Percentiles rank a stretch among this genome's conserved stretches.
phyloP scores from a whole-genome alignment of 163 green algal genomes.

The Smithsoniella earleae region DNA sequence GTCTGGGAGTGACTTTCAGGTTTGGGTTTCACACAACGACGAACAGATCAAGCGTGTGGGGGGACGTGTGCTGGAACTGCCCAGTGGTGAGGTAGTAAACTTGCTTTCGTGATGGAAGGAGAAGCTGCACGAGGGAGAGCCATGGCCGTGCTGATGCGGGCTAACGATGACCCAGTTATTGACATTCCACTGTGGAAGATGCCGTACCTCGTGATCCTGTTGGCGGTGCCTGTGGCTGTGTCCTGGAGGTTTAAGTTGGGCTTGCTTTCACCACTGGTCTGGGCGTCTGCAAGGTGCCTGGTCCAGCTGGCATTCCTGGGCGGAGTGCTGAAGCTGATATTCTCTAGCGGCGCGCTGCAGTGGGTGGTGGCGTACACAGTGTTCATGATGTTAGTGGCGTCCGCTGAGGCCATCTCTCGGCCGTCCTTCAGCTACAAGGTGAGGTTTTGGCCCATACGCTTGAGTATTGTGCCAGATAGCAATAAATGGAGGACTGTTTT shows the following conservation, averaged over 20 bases:
- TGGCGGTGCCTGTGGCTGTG: not conserved
- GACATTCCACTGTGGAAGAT: constrained; percentile 20
- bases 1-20: no score
- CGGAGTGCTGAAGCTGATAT: not conserved
- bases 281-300: not conserved
- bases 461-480: not conserved
- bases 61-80: constrained; percentile 1
- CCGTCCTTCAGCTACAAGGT: constrained; percentile 18
- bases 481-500: not conserved
- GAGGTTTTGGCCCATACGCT: not conserved
- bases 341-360: not conserved
- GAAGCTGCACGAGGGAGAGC: no score
- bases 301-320: constrained; percentile 17
- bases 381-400: constrained; percentile 22
- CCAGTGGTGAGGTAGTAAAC: not conserved
- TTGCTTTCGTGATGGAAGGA: not conserved
- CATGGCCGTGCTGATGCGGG: not conserved
- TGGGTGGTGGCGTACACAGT: not conserved
- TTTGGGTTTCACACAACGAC: constrained; percentile 18
- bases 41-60: constrained; percentile 8
- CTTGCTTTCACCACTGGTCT: not conserved
- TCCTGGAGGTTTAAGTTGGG: not conserved
- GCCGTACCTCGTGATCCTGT: not conserved
- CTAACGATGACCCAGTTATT: not conserved
- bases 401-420: not conserved